A percentile compares a stretch with the other conserved stretches of the same genome.
Evolutionary conservation across 768 basidiomycete species (phyloP).

Genomic region (Kwoniella pini): DNA sequence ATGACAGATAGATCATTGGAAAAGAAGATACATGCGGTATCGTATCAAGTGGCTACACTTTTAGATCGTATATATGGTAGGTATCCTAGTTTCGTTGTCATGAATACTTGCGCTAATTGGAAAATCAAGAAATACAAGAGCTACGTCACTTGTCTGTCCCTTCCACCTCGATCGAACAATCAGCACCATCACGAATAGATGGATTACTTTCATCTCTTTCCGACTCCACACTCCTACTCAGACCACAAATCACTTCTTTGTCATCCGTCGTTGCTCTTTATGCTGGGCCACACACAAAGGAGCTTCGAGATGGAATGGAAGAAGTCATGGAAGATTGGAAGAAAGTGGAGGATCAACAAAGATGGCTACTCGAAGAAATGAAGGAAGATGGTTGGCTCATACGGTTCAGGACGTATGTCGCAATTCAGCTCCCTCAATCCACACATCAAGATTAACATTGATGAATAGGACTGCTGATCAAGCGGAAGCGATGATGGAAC

Average conservation of each 20-base stretch:
- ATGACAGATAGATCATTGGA: constrained; percentile 1
- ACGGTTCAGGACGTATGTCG: constrained; percentile 72
- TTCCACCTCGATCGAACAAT: constrained; percentile 48
- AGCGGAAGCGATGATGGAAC: constrained; percentile 96
- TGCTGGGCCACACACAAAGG: constrained; percentile 52
- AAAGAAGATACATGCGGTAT: constrained; percentile 8
- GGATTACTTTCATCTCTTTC: constrained; percentile 76
- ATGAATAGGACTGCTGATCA: constrained; percentile 64
- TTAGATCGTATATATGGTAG: constrained; percentile 36
- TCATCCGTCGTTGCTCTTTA: constrained; percentile 52
- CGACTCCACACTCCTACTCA: constrained; percentile 71
- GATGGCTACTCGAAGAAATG: constrained; percentile 81
- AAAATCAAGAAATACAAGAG: constrained; percentile 79
- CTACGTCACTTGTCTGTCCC: constrained; percentile 72
- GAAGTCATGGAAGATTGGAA: constrained; percentile 78
- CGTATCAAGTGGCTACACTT: constrained; percentile 10
- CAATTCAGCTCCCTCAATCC: background rate
- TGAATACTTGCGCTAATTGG: background rate
- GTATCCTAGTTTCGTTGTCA: constrained; percentile 4
- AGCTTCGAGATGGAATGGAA: constrained; percentile 62
- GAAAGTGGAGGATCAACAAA: constrained; percentile 72
- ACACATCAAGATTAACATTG: background rate
- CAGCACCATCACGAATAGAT: constrained; percentile 59
- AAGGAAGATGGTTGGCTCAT: constrained; percentile 97
- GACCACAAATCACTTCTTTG: constrained; percentile 23